A percentile compares a stretch with the other conserved stretches of the same genome.
Evolutionary conservation across 2,329 filamentous ascomycete species (phyloP).

Genomic region (Paraconiothyrium sp.): DNA sequence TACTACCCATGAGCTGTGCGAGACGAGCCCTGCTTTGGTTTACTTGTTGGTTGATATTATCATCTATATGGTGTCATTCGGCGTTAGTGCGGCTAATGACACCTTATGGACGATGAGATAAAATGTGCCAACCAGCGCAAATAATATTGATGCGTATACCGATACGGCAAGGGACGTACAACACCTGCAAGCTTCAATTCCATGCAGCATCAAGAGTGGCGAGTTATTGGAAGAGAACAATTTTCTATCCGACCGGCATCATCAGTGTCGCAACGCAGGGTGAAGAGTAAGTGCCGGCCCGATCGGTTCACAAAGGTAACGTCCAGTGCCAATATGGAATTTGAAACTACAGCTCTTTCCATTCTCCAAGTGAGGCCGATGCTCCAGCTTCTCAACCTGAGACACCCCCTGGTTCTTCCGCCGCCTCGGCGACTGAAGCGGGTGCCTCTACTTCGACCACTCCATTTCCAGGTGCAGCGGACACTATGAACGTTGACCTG

Average conservation of each 20-base stretch:
- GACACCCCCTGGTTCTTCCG: neutral
- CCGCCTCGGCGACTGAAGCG: neutral
- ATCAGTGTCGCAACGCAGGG: slow-evolving; percentile 6
- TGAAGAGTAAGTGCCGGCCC: neutral
- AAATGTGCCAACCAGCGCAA: slow-evolving; percentile 24
- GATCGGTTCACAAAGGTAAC: neutral
- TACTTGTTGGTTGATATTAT: too few species aligned
- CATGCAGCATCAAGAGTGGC: slow-evolving; percentile 24
- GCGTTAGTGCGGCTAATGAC: too few species aligned
- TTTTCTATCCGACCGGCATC: slow-evolving; percentile 22
- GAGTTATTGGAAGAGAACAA: slow-evolving; percentile 27
- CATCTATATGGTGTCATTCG: too few species aligned
- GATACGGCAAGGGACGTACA: slow-evolving; percentile 11
- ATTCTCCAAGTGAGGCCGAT: neutral
- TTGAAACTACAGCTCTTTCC: neutral
- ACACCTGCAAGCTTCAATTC: slow-evolving; percentile 1
- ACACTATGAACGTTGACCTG: neutral
- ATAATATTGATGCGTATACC: slow-evolving; percentile 18
- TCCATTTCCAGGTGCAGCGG: slow-evolving; percentile 3
- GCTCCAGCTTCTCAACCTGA: slow-evolving; percentile 1
- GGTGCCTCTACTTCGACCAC: slow-evolving; percentile 1
- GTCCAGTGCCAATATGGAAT: neutral
- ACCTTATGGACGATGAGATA: too few species aligned
- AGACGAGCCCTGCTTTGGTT: too few species aligned
- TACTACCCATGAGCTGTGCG: too few species aligned